Conservation (phyloP, 2,329 filamentous ascomycete species). For the Fusarium sp. region DNA sequence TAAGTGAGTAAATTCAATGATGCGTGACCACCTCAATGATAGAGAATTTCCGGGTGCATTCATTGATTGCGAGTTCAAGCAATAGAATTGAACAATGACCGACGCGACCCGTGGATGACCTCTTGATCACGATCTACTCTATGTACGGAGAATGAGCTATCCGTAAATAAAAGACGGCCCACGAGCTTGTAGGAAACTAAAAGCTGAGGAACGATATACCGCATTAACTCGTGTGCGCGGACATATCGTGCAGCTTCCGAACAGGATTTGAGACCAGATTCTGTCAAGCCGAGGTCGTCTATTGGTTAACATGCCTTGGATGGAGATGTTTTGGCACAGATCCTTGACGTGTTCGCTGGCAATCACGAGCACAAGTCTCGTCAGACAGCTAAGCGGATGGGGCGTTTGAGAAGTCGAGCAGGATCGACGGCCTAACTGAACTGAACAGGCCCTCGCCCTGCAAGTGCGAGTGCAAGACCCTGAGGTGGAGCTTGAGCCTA, state of each 20-base stretch:
- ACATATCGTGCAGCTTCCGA: constrained; percentile 46
- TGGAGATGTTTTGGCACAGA: constrained; percentile 33
- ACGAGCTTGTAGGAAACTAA: constrained; percentile 29
- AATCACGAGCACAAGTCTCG: constrained; percentile 49
- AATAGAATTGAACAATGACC: constrained; percentile 1
- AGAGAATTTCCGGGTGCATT: constrained; percentile 6
- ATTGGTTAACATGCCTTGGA: constrained; percentile 40
- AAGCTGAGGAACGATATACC: constrained; percentile 39
- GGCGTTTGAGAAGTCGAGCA: constrained; percentile 35
- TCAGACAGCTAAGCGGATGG: constrained; percentile 43
- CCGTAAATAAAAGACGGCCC: constrained; percentile 13
- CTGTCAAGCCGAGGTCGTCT: constrained; percentile 13
- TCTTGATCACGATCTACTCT: constrained; percentile 24
- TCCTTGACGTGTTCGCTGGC: constrained; percentile 52
- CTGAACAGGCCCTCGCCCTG: constrained; percentile 32
- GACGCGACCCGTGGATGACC: constrained; percentile 4
- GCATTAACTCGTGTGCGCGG: constrained; percentile 43
- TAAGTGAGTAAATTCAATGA: background rate
- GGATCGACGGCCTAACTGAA: constrained; percentile 42
- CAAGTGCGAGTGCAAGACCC: constrained; percentile 8
- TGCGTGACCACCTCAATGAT: background rate
- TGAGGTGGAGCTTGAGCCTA: constrained; percentile 30
- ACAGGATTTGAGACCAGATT: constrained; percentile 42
- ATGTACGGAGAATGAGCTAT: constrained; percentile 11
- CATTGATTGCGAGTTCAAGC: constrained; percentile 1